Evolutionary conservation across 345 rosid genomes (phyloP).

Genomic region (Citrus sp.): DNA sequence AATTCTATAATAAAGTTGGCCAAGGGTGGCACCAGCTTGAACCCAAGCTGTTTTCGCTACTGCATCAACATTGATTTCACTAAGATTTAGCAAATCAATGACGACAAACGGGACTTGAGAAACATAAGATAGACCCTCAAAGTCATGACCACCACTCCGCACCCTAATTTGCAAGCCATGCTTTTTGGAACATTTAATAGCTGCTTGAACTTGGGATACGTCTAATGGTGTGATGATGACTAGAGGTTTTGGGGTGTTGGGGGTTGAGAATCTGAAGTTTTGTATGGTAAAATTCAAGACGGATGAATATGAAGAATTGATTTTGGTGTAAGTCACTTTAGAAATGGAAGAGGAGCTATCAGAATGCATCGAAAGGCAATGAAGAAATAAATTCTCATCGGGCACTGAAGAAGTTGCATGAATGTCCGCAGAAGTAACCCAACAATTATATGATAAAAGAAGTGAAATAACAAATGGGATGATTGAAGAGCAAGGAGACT

Average conservation of each 20-base stretch:
- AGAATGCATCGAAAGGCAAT: constrained; percentile 47
- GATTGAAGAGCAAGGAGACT: not conserved
- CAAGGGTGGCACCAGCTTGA: constrained; percentile 70
- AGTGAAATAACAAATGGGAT: not conserved
- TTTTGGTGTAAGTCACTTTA: constrained; percentile 27
- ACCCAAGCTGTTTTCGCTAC: constrained; percentile 55
- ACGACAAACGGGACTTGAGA: constrained; percentile 51
- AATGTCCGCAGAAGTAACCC: not conserved
- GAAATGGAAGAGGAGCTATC: constrained; percentile 18
- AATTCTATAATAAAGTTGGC: constrained; percentile 62
- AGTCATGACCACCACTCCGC: constrained; percentile 79
- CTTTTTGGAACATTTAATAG: constrained; percentile 50
- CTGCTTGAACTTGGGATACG: constrained; percentile 61
- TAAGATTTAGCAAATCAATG: constrained; percentile 46
- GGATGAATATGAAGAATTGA: constrained; percentile 37
- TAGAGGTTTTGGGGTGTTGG: constrained; percentile 52
- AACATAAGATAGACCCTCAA: constrained; percentile 62
- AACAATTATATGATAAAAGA: not conserved
- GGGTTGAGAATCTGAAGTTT: constrained; percentile 43
- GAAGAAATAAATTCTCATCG: constrained; percentile 14
- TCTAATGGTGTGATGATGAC: constrained; percentile 51
- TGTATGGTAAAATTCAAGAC: constrained; percentile 48
- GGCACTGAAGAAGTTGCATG: not conserved
- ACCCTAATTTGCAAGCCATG: constrained; percentile 44
- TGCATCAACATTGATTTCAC: constrained; percentile 39